Evolutionary conservation across 768 basidiomycete genomes (phyloP).

Genomic region (Clitopilus hobsonii): DNA sequence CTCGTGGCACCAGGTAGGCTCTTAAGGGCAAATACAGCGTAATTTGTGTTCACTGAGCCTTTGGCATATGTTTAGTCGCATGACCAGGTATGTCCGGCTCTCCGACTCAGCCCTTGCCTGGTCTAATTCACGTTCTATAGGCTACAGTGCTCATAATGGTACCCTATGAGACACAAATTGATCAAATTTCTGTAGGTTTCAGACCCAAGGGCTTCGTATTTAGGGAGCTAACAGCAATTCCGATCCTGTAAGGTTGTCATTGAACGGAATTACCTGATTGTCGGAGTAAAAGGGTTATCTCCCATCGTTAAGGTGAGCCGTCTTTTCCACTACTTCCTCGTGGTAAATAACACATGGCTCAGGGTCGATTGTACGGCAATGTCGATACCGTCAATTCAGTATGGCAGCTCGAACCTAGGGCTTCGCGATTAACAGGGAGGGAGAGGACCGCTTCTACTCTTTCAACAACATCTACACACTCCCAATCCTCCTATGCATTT

Average conservation of each 20-base stretch:
- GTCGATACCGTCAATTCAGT: slow-evolving; percentile 63
- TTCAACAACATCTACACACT: slow-evolving; percentile 57
- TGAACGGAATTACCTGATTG: slow-evolving; percentile 66
- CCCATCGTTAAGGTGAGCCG: slow-evolving; percentile 66
- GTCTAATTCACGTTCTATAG: slow-evolving; percentile 27
- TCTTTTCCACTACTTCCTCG: neutral
- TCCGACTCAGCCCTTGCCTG: neutral
- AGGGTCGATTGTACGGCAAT: slow-evolving; percentile 73
- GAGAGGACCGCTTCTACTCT: slow-evolving; percentile 74
- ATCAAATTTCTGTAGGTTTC: slow-evolving; percentile 55
- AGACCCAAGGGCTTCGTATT: neutral
- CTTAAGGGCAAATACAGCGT: too few species aligned
- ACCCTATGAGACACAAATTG: slow-evolving; percentile 65
- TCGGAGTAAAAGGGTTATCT: slow-evolving; percentile 65
- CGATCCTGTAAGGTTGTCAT: slow-evolving; percentile 53
- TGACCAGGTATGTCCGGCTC: slow-evolving; percentile 61
- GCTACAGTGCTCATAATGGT: slow-evolving; percentile 75
- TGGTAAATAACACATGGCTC: neutral
- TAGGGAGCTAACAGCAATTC: neutral
- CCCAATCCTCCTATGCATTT: slow-evolving; percentile 77
- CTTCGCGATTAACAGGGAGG: slow-evolving; percentile 47
- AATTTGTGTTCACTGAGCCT: too few species aligned
- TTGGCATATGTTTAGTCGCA: slow-evolving; percentile 53
- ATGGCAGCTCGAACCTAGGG: slow-evolving; percentile 79
- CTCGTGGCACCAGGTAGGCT: slow-evolving; percentile 87